Evolutionary conservation across 1,284 basidiomycete species (phyloP), one percentile per base, ranked within the genome.

Genomic region (Gomphus sp.): DNA sequence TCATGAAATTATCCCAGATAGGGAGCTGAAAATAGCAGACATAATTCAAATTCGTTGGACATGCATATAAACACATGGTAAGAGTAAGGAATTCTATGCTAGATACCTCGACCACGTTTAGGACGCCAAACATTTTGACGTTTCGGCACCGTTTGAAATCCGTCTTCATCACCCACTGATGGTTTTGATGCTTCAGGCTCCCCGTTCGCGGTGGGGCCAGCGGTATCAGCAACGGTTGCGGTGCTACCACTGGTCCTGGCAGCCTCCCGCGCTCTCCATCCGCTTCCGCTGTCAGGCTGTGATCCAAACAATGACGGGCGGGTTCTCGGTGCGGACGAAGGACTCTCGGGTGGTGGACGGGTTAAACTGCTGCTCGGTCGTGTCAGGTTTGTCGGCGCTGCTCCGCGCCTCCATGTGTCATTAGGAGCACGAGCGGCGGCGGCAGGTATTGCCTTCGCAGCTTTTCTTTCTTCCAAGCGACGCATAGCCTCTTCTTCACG

Each of bases 401-500:
- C 61, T 55, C 25, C 36, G 60, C 67, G 66, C 44, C 63, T 41
- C 63, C 64, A 56, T 37, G 53, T 22, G 16, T 51, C 45, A 34
- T 59, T 48, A 50, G 48, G 53, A 52, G 37, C 57, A 36, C 62
- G 34, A 18, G 57, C 16, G 14, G 61, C 52, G 5, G 63, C 36
- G 14, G 64, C 36, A 36, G 52, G 72, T 69, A 65, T 65, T 65
- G 62, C 67, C 45, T 60, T 69, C 47, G 68, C 67, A 52, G 71
- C 39, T 65, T 64, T 47, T 56, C 69, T 64, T 61, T 71, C 71
- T 9, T 65, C 66, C 31, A 71, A 69, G 43, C 82, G 80, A 14
- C 78, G 78, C 66, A 83, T 79, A 0, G 90, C 91, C 66, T 93
- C 93, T 56, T 90, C 89, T 68, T 93, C 92, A 61, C 88, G 81